Conservation (phyloP, 371 early-diverging fungal genomes). For the Mortierella sp. region DNA sequence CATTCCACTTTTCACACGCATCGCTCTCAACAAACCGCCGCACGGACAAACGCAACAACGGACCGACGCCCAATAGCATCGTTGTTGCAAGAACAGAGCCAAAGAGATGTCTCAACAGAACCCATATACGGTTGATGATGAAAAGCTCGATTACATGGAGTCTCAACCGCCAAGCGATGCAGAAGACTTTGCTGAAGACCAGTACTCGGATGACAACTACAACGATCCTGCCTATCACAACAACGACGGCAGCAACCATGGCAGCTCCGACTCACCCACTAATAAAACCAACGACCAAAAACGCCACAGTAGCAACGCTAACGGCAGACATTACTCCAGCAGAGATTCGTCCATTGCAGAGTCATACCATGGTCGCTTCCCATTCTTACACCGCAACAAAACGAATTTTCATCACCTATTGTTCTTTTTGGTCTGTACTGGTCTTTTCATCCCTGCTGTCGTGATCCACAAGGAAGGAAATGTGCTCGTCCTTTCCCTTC, state of each 20-base stretch:
- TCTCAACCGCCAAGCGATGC: constrained; percentile 38
- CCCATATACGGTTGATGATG: constrained; percentile 32
- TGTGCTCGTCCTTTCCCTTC: constrained; percentile 34
- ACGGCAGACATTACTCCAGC: background rate
- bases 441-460: constrained; percentile 32
- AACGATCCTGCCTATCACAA: background rate
- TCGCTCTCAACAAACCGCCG: background rate
- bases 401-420: constrained; percentile 16
- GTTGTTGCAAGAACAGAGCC: background rate
- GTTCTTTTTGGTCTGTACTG: constrained; percentile 23
- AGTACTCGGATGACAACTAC: background rate
- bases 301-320: background rate
- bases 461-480: constrained; percentile 38
- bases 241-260: constrained; percentile 3
- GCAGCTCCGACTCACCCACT: background rate
- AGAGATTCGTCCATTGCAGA: background rate
- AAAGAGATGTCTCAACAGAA: constrained; percentile 8
- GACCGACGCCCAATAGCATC: background rate
- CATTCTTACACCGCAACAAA: constrained; percentile 20
- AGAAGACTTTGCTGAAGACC: constrained; percentile 7
- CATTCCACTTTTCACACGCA: background rate
- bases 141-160: constrained; percentile 40
- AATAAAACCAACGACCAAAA: background rate
- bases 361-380: constrained; percentile 30
- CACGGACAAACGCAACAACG: background rate